Evolutionary conservation across 148 eudicot species (phyloP).

Genomic region (Salicornia ramosissima): DNA sequence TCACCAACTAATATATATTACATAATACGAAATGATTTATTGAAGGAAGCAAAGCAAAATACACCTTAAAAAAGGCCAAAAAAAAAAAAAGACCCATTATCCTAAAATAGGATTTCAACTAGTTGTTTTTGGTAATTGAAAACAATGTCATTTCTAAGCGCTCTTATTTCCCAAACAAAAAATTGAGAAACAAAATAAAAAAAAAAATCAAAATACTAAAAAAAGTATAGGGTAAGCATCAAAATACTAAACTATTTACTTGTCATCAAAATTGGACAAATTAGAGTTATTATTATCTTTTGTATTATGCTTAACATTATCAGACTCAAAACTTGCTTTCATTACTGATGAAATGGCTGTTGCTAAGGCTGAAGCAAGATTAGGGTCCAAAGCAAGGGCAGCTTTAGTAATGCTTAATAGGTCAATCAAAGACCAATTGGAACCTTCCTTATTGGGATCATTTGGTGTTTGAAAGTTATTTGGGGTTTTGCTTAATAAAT

Average conservation of each 20-base stretch:
- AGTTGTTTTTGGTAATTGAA: too few species aligned
- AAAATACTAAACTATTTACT: not conserved
- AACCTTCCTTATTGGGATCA: conserved; percentile 2
- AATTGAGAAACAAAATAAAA: not conserved
- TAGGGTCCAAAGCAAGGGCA: conserved; percentile 39
- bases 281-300: conserved; percentile 15
- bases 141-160: not conserved
- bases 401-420: conserved; percentile 28
- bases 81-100: too few species aligned
- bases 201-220: not conserved
- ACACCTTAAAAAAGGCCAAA: too few species aligned
- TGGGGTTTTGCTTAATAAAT: conserved; percentile 24
- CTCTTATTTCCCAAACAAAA: too few species aligned
- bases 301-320: conserved; percentile 7
- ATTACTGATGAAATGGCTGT: conserved; percentile 38
- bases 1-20: too few species aligned
- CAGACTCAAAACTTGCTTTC: conserved; percentile 20
- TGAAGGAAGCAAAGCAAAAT: too few species aligned
- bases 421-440: conserved; percentile 10
- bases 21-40: too few species aligned
- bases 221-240: not conserved
- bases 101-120: too few species aligned
- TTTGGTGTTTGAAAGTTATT: not conserved
- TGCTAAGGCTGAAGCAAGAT: conserved; percentile 33
- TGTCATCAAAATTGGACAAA: conserved; percentile 14